phyloP scores from a whole-genome alignment of 2,329 filamentous ascomycete genomes.

The Parafenestella ontariensis region DNA sequence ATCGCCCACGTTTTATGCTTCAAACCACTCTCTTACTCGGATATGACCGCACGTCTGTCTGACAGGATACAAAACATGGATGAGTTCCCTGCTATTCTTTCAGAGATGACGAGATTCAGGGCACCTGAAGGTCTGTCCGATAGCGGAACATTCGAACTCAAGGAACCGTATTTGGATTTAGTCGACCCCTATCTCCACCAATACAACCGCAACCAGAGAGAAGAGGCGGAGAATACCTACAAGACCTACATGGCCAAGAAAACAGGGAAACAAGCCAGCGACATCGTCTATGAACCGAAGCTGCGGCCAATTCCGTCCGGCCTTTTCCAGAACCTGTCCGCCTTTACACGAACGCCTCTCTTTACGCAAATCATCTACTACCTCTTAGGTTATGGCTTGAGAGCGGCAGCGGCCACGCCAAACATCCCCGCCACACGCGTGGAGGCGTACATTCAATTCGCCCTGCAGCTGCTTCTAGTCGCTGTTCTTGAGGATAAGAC shows the following conservation, averaged over 20 bases:
- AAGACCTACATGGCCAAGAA: constrained; percentile 86
- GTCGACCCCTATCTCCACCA: constrained; percentile 96
- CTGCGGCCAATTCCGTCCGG: constrained; percentile 78
- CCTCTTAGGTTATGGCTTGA: constrained; percentile 80
- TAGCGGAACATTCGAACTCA: constrained; percentile 92
- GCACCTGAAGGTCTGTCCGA: constrained; percentile 90
- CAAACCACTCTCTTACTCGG: constrained; percentile 93
- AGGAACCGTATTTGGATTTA: constrained; percentile 82
- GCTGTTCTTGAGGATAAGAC: constrained; percentile 83
- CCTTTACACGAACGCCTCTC: constrained; percentile 81
- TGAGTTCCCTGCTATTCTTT: constrained; percentile 82
- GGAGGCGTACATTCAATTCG: constrained; percentile 90
- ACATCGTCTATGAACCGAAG: constrained; percentile 91
- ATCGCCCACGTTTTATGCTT: constrained; percentile 95
- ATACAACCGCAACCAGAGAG: constrained; percentile 95
- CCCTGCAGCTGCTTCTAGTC: constrained; percentile 85
- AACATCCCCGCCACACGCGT: constrained; percentile 81
- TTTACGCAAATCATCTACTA: constrained; percentile 93
- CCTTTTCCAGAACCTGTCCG: constrained; percentile 76
- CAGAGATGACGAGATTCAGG: constrained; percentile 88
- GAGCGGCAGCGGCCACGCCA: constrained; percentile 72
- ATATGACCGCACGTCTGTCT: constrained; percentile 83
- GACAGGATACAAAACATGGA: constrained; percentile 91
- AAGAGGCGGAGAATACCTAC: constrained; percentile 91
- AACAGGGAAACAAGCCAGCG: constrained; percentile 78